Conservation (phyloP, 352 stramenopile species). For the Detonula confervacea region DNA sequence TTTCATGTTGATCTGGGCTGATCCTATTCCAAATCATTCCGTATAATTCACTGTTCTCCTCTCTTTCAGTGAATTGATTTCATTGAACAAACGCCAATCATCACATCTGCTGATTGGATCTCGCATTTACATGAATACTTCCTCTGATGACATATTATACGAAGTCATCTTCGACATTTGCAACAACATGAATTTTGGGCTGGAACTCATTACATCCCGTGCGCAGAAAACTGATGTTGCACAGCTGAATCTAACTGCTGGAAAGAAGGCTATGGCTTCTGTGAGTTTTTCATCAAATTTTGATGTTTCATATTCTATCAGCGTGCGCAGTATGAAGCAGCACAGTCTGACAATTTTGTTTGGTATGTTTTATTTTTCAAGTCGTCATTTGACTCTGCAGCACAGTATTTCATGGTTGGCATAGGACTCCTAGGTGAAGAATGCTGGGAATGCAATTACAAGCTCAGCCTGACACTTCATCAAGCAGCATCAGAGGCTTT, state of each 20-base stretch:
- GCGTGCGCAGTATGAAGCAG: too few species aligned
- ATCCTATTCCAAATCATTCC: too few species aligned
- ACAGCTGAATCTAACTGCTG: not conserved
- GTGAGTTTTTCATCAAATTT: not conserved
- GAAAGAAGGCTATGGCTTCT: constrained; percentile 15
- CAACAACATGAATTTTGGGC: not conserved
- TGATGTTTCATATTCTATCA: not conserved
- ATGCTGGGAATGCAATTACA: constrained; percentile 50
- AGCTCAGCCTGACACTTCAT: constrained; percentile 41
- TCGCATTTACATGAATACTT: not conserved
- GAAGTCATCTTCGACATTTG: not conserved
- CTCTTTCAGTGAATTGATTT: not conserved
- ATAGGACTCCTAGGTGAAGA: constrained; percentile 44
- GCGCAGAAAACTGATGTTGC: not conserved
- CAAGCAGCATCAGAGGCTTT: constrained; percentile 43
- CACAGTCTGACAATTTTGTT: not conserved
- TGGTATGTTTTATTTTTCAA: not conserved
- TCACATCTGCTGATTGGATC: not conserved
- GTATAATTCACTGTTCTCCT: too few species aligned
- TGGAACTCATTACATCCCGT: not conserved
- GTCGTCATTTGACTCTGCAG: constrained; percentile 47
- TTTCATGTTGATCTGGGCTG: too few species aligned
- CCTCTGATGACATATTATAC: not conserved
- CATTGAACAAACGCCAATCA: not conserved
- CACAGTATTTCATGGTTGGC: constrained; percentile 45